phyloP scores from a whole-genome alignment of 2,329 filamentous ascomycete species.

The Neofusicoccum cordaticola region DNA sequence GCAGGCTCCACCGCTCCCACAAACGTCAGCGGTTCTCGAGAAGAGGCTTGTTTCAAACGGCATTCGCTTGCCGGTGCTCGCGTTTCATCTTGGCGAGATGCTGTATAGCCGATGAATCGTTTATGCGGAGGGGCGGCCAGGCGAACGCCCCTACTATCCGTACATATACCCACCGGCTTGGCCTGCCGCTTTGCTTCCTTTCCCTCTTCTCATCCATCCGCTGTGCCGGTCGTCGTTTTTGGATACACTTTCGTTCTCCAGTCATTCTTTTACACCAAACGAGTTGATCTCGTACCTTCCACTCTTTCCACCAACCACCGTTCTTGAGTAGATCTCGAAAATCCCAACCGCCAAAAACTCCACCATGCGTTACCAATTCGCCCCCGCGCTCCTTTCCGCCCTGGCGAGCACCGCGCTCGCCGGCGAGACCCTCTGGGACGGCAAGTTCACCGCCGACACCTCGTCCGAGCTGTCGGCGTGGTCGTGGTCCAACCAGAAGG shows the following conservation, averaged over 20 bases:
- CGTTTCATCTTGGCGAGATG: constrained; percentile 7
- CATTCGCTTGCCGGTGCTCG: neutral
- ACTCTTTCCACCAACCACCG: neutral
- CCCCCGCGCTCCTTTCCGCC: neutral
- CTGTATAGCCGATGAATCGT: constrained; percentile 4
- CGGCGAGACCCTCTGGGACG: constrained; percentile 55
- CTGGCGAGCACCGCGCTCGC: constrained; percentile 5
- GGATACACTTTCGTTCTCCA: constrained; percentile 11
- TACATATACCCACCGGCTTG: constrained; percentile 11
- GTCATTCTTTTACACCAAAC: neutral
- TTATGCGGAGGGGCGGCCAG: neutral
- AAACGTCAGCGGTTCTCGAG: neutral
- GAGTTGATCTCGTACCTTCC: constrained; percentile 17
- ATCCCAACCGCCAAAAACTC: too few relatives aligned
- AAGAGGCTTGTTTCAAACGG: constrained; percentile 13
- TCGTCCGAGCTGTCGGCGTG: constrained; percentile 53
- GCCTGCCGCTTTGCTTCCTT: neutral
- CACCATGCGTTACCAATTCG: constrained; percentile 2
- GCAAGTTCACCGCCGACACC: constrained; percentile 61
- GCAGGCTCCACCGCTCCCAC: neutral
- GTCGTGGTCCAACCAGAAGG: constrained; percentile 67
- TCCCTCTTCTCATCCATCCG: neutral
- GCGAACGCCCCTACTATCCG: neutral
- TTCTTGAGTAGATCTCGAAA: constrained; percentile 13
- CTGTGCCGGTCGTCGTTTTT: constrained; percentile 13